Conservation (phyloP, 495 filamentous ascomycete species). For the Physcia stellaris region DNA sequence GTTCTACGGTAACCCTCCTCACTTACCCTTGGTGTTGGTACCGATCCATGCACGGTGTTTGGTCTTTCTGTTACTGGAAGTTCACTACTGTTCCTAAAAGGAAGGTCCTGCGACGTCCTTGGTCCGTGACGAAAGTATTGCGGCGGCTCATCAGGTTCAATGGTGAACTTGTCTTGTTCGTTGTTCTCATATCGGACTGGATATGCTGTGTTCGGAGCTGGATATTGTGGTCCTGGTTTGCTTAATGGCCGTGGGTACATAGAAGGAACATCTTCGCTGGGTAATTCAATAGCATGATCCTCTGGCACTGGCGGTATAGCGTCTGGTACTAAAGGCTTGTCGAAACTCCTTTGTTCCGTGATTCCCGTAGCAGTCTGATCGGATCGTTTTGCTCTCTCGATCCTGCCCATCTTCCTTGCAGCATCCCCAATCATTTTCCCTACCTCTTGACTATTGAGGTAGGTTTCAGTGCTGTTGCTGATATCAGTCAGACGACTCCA, state of each 20-base stretch:
- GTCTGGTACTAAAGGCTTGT: too few relatives aligned
- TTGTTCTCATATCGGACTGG: slow-evolving; percentile 16
- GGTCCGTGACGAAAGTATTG: slow-evolving; percentile 25
- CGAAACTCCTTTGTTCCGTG: background rate
- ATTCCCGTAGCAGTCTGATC: too few relatives aligned
- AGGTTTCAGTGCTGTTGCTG: slow-evolving; percentile 75
- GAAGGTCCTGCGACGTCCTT: slow-evolving; percentile 28
- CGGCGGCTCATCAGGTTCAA: slow-evolving; percentile 44
- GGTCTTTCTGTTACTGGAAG: slow-evolving; percentile 17
- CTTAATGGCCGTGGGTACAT: slow-evolving; percentile 21
- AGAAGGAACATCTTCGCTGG: slow-evolving; percentile 39
- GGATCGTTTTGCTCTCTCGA: slow-evolving; percentile 60
- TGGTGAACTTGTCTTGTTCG: slow-evolving; percentile 45
- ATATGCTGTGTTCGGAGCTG: slow-evolving; percentile 10
- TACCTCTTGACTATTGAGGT: slow-evolving; percentile 60
- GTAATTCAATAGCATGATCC: slow-evolving; percentile 47
- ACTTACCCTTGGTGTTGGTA: slow-evolving; percentile 29
- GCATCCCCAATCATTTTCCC: slow-evolving; percentile 61
- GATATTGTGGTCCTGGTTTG: slow-evolving; percentile 15
- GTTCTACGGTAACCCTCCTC: slow-evolving; percentile 34
- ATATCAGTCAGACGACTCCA: slow-evolving; percentile 90
- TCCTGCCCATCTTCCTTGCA: slow-evolving; percentile 71
- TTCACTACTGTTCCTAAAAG: slow-evolving; percentile 26
- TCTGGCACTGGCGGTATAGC: slow-evolving; percentile 29
- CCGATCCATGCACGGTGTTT: slow-evolving; percentile 23